Evolutionary conservation across 306 rosid species (phyloP).

Genomic region (Cicer arietinum): DNA sequence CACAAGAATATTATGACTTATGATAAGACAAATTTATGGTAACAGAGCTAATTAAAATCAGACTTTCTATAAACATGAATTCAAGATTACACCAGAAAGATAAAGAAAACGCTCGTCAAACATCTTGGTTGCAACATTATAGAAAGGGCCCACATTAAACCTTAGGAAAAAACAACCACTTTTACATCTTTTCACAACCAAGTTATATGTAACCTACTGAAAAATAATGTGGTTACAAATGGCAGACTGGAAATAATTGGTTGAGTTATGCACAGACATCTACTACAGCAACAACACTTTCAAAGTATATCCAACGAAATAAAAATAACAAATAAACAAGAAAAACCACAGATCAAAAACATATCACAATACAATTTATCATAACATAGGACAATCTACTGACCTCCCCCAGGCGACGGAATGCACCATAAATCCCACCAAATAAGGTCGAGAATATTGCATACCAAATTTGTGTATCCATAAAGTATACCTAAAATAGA

Average conservation of each 20-base stretch:
- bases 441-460: constrained; percentile 97
- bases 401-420: constrained; percentile 98
- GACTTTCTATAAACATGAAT: not conserved
- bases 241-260: not conserved
- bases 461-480: constrained; percentile 99
- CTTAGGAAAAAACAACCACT: not conserved
- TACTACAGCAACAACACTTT: not conserved
- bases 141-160: not conserved
- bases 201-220: not conserved
- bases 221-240: constrained; percentile 6
- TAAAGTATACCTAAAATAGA: constrained; percentile 80
- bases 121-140: not conserved
- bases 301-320: constrained; percentile 16
- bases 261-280: constrained; percentile 4
- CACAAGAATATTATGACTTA: not conserved
- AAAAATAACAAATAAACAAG: constrained; percentile 13
- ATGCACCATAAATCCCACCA: constrained; percentile 98
- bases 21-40: not conserved
- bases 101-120: not conserved
- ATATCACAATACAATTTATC: not conserved
- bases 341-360: constrained; percentile 2
- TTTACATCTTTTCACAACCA: not conserved
- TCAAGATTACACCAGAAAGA: not conserved
- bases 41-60: not conserved
- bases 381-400: constrained; percentile 29